Base-by-base conservation (phyloP, 106 monocot genomes). In the Dioscorea zingiberensis region DNA sequence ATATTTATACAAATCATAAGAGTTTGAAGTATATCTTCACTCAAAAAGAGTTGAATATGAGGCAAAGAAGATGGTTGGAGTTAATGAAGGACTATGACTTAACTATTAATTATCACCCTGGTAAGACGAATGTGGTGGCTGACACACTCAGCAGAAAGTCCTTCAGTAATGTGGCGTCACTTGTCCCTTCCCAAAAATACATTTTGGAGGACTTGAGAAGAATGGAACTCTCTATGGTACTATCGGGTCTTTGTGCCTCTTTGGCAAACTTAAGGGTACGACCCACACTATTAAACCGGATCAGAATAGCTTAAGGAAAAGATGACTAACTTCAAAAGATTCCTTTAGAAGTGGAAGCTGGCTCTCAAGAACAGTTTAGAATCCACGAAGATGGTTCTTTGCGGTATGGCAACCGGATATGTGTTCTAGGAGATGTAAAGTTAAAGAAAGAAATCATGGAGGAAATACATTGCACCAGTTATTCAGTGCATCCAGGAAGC, bases 141-240 rank as follows among this genome's bases (percentile, higher is more conserved):
- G 48, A 70, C 61, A 48, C 26, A 21, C 29, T 70, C 3, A 70
- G 54, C 21, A 48, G 28, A 7, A 62, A 24, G 11, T 13, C 61
- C 17, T n/a, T n/a, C n/a, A 49, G 25, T 48, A 0, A 26, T 65
- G 46, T 47, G 46, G 46, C 13, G 13, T 7, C 46, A 8, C 7
- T 7, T 13, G 46, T 47, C 9, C 9, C 13, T 8, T 7, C 46
- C 7, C 46, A 13, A 7, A 13, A 47, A 13, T 47, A 13, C 9
- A 7, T 16, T n/a, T 13, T 16, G 13, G 49, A 18, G 10, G 49
- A 49, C 49, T 4, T 13, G 13, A 16, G 49, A 18, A 16, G 16
- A 49, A 18, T 49, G 18, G 16, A 18, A 18, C 16, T 13, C 3
- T 3, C 3, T 4, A 3, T 49, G 2, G 16, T 49, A 7, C 13